Base-by-base conservation (phyloP, 23 red algal species). In the Gracilaria vermiculophylla region DNA sequence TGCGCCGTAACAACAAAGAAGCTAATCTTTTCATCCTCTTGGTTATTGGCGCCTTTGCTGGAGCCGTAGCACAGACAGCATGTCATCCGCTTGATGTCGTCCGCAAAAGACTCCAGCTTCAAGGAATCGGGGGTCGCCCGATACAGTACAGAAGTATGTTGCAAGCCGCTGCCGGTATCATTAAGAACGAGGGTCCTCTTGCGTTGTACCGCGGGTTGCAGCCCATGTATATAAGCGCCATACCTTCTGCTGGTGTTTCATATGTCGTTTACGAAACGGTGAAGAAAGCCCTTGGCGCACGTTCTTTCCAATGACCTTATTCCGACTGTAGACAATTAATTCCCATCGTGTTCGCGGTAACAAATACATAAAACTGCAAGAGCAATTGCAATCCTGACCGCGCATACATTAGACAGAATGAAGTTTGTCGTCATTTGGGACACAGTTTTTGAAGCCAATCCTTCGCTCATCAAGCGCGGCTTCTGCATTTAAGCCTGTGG, bases 61-160 rank as follows among this genome's bases (percentile, higher is more conserved):
- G 95, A 10, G 85, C 83, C 12, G 70, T 94, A 16, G 95, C 95
- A 10, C 95, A 94, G 75, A 97, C 95, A 16, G 90, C 82, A 15
- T 97, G 95, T 54, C 95, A 97, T 85, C 95, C 95, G 32, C 69
- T 97, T 62, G 95, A 97, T 67, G 95, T 97, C 7, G 77, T 97
- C 13, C 88, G 95, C 16, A 97, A 97, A 56, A 62, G 95, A 31
- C 72, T 97, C 11, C 95, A 97, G 84, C 74, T 97, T 71, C 95
- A 97, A 77, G 95, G 95, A 17, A 87, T 97, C 53, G 91, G 95
- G 20, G 90, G 90, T n/a, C 82, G 95, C 27, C 95, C 95, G 11
- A 48, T 97, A 19, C 90, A 91, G 23, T 94, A 97, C 39, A 73
- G 74, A 52, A 88, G 90, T 50, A 92, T 97, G 87, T 2, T 97